Base-by-base conservation (phyloP, 2,329 filamentous ascomycete species). In the Tolypocladium inflatum region DNA sequence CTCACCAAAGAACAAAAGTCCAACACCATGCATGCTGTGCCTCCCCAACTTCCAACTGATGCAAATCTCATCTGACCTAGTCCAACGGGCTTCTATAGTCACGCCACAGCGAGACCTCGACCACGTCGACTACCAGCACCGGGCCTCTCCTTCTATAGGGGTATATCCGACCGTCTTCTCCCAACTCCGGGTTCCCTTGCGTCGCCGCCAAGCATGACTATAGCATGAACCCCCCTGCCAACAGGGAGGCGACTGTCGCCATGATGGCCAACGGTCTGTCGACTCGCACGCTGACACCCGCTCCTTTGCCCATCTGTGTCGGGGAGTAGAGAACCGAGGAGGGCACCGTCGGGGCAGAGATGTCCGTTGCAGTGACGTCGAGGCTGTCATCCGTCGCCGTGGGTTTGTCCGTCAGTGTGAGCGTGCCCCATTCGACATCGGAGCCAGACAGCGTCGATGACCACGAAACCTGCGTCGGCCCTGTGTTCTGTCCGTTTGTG, bases 391-490 rank as follows among this genome's bases (percentile, higher is more conserved):
- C 66, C 4, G 71, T 69, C 38, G 67, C 59, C 15, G 70, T 64
- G 26, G 74, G 74, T 13, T 69, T 62, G 3, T 71, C 71, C 3
- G 73, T 68, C 62, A 80, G 68, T 2, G 77, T 79, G 59, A 80
- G 63, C 33, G 71, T 67, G 8, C 72, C 77, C 77, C 76, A 80
- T 61, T 68, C 61, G n/a, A 79, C 72, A 4, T 74, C 68, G 5
- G 69, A 65, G 15, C 71, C 75, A 9, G 71, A 67, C 38, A 77
- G 73, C 7, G 77, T 79, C 42, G 71, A 76, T 1, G 73, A 78
- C 76, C 77, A 79, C 17, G 68, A 69, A 13, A 74, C 70, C 60
- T 78, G 70, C 1, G 76, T 77, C 45, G 76, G 75, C 0, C 77
- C 76, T 2, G 72, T 73, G 55, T 73, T 57, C 10, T 68, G 65